phyloP scores from a whole-genome alignment of 2,329 filamentous ascomycete genomes.

The Calonectria multiphialidica region DNA sequence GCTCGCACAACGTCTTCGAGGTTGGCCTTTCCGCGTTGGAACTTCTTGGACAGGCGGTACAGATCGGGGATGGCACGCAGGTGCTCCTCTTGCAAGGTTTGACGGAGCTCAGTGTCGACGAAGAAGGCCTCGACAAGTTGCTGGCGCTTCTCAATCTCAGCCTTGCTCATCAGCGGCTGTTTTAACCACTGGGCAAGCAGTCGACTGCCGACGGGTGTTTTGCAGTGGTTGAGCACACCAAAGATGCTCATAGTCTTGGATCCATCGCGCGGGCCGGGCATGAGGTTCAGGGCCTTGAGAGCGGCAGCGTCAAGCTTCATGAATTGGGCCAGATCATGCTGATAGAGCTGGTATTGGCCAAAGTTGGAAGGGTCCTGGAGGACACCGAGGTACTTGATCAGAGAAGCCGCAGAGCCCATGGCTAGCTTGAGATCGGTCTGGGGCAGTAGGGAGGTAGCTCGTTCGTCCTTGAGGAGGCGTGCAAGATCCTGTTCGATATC shows the following conservation, averaged over 20 bases:
- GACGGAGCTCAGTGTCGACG: conserved; percentile 89
- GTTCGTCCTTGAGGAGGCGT: conserved; percentile 88
- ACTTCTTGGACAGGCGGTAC: conserved; percentile 92
- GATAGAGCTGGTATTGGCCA: conserved; percentile 96
- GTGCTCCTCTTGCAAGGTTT: conserved; percentile 97
- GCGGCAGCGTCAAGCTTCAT: conserved; percentile 99
- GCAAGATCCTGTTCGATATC: conserved; percentile 97
- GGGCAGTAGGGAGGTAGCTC: conserved; percentile 80
- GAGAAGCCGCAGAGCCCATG: conserved; percentile 92
- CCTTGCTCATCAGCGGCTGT: conserved; percentile 92
- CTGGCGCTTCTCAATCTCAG: conserved; percentile 90
- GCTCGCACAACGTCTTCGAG: conserved; percentile 95
- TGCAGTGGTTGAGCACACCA: conserved; percentile 96
- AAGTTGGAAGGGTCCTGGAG: conserved; percentile 95
- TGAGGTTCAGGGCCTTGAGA: conserved; percentile 92
- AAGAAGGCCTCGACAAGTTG: conserved; percentile 96
- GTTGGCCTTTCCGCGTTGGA: conserved; percentile 91
- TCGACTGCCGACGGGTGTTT: conserved; percentile 92
- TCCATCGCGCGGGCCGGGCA: conserved; percentile 94
- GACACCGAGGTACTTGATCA: conserved; percentile 94
- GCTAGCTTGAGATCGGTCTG: conserved; percentile 95
- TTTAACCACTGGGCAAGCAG: conserved; percentile 96
- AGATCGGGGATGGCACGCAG: conserved; percentile 93
- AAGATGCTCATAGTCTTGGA: conserved; percentile 98
- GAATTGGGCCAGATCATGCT: conserved; percentile 95